Base-by-base conservation (phyloP, 345 rosid species). In the Anacardium occidentale region DNA sequence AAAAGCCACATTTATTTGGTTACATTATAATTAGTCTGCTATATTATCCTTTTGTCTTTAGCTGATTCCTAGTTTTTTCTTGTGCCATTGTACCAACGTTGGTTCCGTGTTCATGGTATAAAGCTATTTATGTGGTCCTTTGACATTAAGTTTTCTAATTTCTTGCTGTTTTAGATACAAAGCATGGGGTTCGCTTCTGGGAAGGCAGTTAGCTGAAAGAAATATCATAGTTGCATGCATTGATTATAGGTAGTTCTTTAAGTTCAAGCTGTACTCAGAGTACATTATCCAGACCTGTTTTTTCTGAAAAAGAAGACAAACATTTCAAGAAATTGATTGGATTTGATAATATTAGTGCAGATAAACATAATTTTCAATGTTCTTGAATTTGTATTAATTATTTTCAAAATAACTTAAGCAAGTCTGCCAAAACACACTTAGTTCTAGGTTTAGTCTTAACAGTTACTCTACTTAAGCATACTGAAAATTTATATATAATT, bases 121-220 rank as follows among this genome's bases (percentile, higher is more conserved):
- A 26, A 71, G 51, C 34, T 63, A 62, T 63, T 21, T 62, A 32
- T 74, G 54, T 76, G 60, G 22, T 72, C 55, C 10, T 75, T 62
- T 29, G 53, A 63, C 57, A 56, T 73, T 78, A 71, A 69, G 67
- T 20, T 62, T 65, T 62, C 26, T 63, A 10, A 17, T 52, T 64
- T 74, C 63, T 42, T 79, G 44, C 62, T 74, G 70, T 51, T 89
- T 71, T 83, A 94, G 98, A 82, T 92, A 95, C 79, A 92, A 92
- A 80, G 99, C 99, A n/a, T 95, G 99, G 99, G 98, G 99, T 75
- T 83, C 97, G 68, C 97, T 95, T 78, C 75, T 95, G 60, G 99
- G 99, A 73, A 80, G 89, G 56, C 99, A 95, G 66, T 81, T 95
- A 77, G 92, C 99, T 29, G 99, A 95, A 79, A 85, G 98, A 74